Evolutionary conservation across 306 rosid species (phyloP).

Genomic region (Benincasa hispida): DNA sequence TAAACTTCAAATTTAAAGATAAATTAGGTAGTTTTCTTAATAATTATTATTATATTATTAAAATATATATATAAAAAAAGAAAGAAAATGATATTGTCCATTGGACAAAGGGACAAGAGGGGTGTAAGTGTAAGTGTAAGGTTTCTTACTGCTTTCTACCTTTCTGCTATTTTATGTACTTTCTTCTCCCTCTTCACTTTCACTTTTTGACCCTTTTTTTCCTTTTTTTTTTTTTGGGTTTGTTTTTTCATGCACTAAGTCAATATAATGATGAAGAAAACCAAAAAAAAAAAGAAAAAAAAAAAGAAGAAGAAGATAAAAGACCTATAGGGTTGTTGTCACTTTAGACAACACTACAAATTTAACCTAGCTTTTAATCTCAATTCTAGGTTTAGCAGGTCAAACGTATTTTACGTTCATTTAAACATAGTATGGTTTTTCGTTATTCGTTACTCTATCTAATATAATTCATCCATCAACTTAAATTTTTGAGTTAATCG

Average conservation of each 20-base stretch:
- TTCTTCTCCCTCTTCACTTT: neutral
- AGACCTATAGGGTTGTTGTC: neutral
- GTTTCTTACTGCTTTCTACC: neutral
- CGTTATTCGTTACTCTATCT: too few relatives aligned
- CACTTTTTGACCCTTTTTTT: neutral
- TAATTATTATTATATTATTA: too few relatives aligned
- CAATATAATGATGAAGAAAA: neutral
- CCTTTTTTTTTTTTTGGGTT: neutral
- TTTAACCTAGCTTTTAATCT: neutral
- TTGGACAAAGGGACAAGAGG: neutral
- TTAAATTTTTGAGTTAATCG: too few relatives aligned
- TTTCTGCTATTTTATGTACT: conserved; percentile 2
- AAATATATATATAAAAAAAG: too few relatives aligned
- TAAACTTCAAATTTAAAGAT: too few relatives aligned
- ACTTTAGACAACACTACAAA: neutral
- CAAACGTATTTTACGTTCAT: too few relatives aligned
- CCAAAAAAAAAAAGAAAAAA: too few relatives aligned
- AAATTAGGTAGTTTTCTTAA: too few relatives aligned
- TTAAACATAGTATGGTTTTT: too few relatives aligned
- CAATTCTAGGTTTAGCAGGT: neutral
- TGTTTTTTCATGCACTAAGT: neutral
- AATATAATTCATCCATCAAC: too few relatives aligned
- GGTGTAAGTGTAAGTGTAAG: neutral
- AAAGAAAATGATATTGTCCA: neutral
- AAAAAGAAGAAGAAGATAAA: too few relatives aligned